Percentiles rank a stretch among this genome's conserved stretches.
Evolutionary conservation across 1,139 yeast species (phyloP).

Genomic region (Barnettozyma hawaiiensis): DNA sequence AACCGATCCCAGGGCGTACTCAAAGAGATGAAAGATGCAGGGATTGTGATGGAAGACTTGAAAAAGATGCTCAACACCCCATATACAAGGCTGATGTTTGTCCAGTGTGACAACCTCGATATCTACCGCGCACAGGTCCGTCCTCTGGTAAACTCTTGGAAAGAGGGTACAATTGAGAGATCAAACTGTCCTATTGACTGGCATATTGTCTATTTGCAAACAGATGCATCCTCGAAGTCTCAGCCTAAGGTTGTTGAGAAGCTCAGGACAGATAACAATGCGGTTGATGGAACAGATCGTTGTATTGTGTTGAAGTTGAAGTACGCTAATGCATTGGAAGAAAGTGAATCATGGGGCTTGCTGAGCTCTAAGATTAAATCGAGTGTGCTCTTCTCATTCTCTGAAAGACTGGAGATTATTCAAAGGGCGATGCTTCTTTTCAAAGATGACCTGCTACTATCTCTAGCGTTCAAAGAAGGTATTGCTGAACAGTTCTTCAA

Average conservation of each 20-base stretch:
- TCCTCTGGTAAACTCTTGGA: constrained; percentile 81
- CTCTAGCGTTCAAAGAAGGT: constrained; percentile 30
- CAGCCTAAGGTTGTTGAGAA: constrained; percentile 61
- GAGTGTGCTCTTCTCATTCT: constrained; percentile 51
- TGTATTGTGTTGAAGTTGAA: constrained; percentile 39
- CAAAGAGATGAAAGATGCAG: neutral
- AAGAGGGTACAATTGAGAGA: constrained; percentile 42
- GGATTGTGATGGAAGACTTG: constrained; percentile 5
- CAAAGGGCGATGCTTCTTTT: constrained; percentile 30
- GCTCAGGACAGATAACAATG: constrained; percentile 57
- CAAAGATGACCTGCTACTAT: constrained; percentile 32
- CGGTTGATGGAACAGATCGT: constrained; percentile 27
- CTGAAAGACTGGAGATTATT: constrained; percentile 40
- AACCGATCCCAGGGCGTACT: constrained; percentile 17
- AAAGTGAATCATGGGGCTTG: constrained; percentile 45
- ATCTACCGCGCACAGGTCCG: constrained; percentile 74
- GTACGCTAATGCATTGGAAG: constrained; percentile 35
- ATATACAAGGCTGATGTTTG: constrained; percentile 62
- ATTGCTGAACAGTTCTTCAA: constrained; percentile 42
- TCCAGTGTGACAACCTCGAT: constrained; percentile 62
- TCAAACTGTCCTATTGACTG: constrained; percentile 52
- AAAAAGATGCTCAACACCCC: constrained; percentile 33
- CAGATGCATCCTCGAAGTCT: constrained; percentile 37
- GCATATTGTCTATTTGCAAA: constrained; percentile 54
- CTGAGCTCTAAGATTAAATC: constrained; percentile 44